phyloP scores from a whole-genome alignment of 352 stramenopile genomes.

The Phytophthora idaei region DNA sequence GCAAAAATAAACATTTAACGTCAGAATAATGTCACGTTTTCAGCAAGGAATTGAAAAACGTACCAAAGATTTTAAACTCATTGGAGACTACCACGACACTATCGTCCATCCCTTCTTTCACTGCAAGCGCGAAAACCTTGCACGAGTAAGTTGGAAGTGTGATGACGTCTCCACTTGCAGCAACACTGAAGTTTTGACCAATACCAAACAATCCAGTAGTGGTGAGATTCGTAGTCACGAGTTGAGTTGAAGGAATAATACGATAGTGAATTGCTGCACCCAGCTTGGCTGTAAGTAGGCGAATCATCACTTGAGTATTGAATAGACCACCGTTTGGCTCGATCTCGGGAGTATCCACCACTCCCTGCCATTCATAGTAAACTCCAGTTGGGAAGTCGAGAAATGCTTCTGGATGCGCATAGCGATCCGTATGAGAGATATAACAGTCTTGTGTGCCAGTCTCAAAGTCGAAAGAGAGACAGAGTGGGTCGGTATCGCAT shows the following conservation, averaged over 20 bases:
- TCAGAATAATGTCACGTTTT: constrained; percentile 4
- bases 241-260: constrained; percentile 38
- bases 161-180: constrained; percentile 51
- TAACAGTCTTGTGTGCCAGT: constrained; percentile 64
- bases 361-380: constrained; percentile 83
- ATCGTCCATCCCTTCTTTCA: constrained; percentile 65
- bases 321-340: constrained; percentile 65
- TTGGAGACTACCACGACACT: constrained; percentile 58
- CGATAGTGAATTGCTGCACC: constrained; percentile 67
- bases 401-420: constrained; percentile 65
- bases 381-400: constrained; percentile 66
- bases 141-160: constrained; percentile 62
- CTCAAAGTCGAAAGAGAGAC: constrained; percentile 81
- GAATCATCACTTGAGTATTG: constrained; percentile 58
- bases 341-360: constrained; percentile 49
- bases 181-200: constrained; percentile 32
- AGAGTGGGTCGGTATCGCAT: constrained; percentile 56
- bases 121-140: constrained; percentile 60
- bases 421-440: constrained; percentile 75
- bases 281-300: constrained; percentile 61
- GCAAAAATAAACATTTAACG: background rate
- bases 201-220: constrained; percentile 34
- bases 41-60: constrained; percentile 2
- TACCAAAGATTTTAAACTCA: constrained; percentile 68
- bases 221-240: constrained; percentile 18